A percentile compares a stretch with the other conserved stretches of the same genome.
Conservation (phyloP, 2,329 filamentous ascomycete genomes). For the Penicillium vulpinum region DNA sequence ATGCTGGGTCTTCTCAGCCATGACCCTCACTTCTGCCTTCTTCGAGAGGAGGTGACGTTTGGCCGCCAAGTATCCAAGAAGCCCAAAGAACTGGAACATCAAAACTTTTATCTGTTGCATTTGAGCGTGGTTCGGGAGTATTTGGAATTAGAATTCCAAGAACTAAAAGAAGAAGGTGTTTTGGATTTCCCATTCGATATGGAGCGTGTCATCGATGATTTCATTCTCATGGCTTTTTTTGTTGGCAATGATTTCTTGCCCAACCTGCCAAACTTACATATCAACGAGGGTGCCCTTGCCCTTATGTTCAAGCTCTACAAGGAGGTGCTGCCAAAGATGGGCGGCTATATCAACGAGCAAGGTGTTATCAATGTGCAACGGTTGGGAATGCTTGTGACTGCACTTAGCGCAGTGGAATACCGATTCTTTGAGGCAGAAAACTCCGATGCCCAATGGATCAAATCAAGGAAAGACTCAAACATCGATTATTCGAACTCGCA, state of each 20-base stretch:
- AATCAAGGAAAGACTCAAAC: slow-evolving; percentile 74
- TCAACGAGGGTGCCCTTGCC: slow-evolving; percentile 94
- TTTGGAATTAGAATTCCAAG: slow-evolving; percentile 93
- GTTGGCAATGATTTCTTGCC: slow-evolving; percentile 99
- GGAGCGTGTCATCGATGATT: slow-evolving; percentile 97
- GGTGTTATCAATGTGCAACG: slow-evolving; percentile 87
- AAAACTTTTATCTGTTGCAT: slow-evolving; percentile 97
- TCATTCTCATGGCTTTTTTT: slow-evolving; percentile 99
- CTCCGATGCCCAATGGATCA: slow-evolving; percentile 87
- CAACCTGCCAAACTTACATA: slow-evolving; percentile 92
- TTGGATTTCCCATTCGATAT: slow-evolving; percentile 83
- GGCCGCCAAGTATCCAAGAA: slow-evolving; percentile 83
- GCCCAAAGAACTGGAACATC: slow-evolving; percentile 94
- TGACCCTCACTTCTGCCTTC: slow-evolving; percentile 95
- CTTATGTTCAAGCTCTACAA: slow-evolving; percentile 99
- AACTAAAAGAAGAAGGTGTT: slow-evolving; percentile 71
- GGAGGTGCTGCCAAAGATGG: slow-evolving; percentile 77
- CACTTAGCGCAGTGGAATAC: slow-evolving; percentile 84
- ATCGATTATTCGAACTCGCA: slow-evolving; percentile 63
- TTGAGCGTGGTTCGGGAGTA: slow-evolving; percentile 97
- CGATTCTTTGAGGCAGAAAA: slow-evolving; percentile 91
- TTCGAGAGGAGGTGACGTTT: slow-evolving; percentile 97
- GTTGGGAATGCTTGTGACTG: slow-evolving; percentile 73
- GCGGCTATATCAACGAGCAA: slow-evolving; percentile 94
- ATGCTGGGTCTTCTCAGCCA: slow-evolving; percentile 97